Percentiles rank a stretch among this genome's conserved stretches.
phyloP scores from a whole-genome alignment of 2,329 filamentous ascomycete species.

The Trichophyton schoenleinii region DNA sequence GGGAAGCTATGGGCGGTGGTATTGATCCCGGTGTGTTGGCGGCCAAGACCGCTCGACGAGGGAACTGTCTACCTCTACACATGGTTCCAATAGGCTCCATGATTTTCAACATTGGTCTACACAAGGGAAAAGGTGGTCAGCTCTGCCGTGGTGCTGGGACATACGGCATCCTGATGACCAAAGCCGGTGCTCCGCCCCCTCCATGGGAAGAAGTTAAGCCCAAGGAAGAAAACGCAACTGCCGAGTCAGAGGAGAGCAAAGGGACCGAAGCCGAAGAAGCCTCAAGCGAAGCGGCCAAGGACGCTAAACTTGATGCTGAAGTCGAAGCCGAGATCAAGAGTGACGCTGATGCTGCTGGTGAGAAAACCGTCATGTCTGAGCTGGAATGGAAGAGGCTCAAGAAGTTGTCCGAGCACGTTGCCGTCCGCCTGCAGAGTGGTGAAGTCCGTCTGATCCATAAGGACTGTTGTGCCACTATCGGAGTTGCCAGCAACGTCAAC shows the following conservation, averaged over 20 bases:
- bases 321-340: slow-evolving; percentile 8
- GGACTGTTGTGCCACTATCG: slow-evolving; percentile 88
- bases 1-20: slow-evolving; percentile 82
- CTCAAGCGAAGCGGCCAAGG: neutral
- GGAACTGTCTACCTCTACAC: slow-evolving; percentile 88
- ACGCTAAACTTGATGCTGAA: slow-evolving; percentile 27
- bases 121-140: slow-evolving; percentile 60
- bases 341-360: slow-evolving; percentile 8
- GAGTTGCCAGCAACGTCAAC: slow-evolving; percentile 84
- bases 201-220: slow-evolving; percentile 16
- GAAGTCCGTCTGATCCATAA: slow-evolving; percentile 82
- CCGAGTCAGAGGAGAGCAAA: neutral
- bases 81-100: slow-evolving; percentile 93
- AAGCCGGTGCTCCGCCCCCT: slow-evolving; percentile 56
- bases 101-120: slow-evolving; percentile 75
- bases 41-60: slow-evolving; percentile 82
- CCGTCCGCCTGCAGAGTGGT: slow-evolving; percentile 77
- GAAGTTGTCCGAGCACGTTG: slow-evolving; percentile 65
- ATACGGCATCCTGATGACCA: slow-evolving; percentile 75
- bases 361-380: slow-evolving; percentile 19
- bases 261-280: too few species aligned
- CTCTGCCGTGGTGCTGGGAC: slow-evolving; percentile 94
- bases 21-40: slow-evolving; percentile 93
- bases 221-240: neutral
- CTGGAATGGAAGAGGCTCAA: slow-evolving; percentile 32